phyloP scores from a whole-genome alignment of 305 asterid species.

The Nicotiana rustica region DNA sequence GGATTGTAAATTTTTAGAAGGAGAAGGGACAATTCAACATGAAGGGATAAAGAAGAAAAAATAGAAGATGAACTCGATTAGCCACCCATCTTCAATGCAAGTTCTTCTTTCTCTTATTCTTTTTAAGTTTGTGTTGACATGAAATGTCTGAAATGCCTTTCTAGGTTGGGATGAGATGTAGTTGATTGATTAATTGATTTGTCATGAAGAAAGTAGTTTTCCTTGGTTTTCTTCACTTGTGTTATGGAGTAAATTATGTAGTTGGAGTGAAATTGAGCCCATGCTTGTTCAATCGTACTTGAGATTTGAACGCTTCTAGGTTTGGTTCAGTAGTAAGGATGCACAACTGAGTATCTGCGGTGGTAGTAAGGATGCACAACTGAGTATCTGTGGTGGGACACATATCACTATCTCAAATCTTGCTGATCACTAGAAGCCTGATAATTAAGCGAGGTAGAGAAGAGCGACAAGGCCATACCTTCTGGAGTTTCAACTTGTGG shows the following conservation, averaged over 20 bases:
- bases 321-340: constrained; percentile 6
- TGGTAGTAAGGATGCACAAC: not conserved
- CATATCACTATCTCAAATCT: not conserved
- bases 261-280: constrained; percentile 24
- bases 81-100: not conserved
- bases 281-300: not conserved
- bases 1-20: not conserved
- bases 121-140: not conserved
- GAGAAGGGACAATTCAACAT: not conserved
- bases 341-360: not conserved
- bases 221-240: not conserved
- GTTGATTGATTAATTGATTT: constrained; percentile 1
- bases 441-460: not conserved
- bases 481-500: not conserved
- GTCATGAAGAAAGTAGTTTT: not conserved
- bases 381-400: not conserved
- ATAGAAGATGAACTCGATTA: constrained; percentile 24
- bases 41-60: not conserved
- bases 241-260: constrained; percentile 27
- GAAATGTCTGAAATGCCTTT: constrained; percentile 1
- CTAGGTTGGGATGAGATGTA: not conserved
- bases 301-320: not conserved
- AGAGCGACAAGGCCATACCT: not conserved
- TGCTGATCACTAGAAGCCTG: not conserved
- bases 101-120: constrained; percentile 2